These are phyloP conservation scores for Linnemannia elongata DNA, from an alignment of 192 early-diverging fungal species.

Conservation along the genomic window DNA sequence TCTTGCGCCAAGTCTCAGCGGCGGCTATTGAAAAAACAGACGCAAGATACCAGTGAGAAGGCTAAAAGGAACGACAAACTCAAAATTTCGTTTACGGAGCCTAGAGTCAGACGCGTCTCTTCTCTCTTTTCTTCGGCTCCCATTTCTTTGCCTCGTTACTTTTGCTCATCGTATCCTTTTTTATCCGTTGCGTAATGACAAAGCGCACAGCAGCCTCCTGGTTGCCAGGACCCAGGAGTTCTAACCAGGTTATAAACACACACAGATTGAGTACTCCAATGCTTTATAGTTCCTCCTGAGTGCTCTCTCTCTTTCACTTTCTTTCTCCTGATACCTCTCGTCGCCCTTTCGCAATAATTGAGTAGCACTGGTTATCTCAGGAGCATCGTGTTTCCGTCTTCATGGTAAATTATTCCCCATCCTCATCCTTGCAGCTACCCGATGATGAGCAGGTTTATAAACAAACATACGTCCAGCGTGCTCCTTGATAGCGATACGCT, in stretches of 20 bases:
- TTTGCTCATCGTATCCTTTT: not conserved
- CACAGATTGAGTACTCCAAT: not conserved
- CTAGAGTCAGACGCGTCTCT: not conserved
- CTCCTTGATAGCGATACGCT: slow-evolving; percentile 31
- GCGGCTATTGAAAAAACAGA: slow-evolving; percentile 19
- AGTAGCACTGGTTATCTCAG: not conserved
- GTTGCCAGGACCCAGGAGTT: not conserved
- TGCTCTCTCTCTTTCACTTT: not conserved
- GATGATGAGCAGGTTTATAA: not conserved
- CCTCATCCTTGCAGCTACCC: not conserved
- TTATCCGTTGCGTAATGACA: not conserved
- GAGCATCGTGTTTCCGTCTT: not conserved
- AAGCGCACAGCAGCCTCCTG: not conserved
- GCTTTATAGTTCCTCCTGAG: not conserved
- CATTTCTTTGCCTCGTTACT: not conserved
- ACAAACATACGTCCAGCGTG: slow-evolving; percentile 28
- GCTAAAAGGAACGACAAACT: not conserved
- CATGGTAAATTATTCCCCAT: not conserved
- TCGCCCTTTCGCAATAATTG: not conserved
- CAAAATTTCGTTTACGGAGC: not conserved
- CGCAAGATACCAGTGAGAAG: not conserved
- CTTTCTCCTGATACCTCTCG: not conserved
- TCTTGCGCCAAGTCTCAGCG: slow-evolving; percentile 45
- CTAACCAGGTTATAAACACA: not conserved
- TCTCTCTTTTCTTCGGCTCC: not conserved